Evolutionary conservation across 495 filamentous ascomycete species (phyloP).

Genomic region (Trichoderma virens): DNA sequence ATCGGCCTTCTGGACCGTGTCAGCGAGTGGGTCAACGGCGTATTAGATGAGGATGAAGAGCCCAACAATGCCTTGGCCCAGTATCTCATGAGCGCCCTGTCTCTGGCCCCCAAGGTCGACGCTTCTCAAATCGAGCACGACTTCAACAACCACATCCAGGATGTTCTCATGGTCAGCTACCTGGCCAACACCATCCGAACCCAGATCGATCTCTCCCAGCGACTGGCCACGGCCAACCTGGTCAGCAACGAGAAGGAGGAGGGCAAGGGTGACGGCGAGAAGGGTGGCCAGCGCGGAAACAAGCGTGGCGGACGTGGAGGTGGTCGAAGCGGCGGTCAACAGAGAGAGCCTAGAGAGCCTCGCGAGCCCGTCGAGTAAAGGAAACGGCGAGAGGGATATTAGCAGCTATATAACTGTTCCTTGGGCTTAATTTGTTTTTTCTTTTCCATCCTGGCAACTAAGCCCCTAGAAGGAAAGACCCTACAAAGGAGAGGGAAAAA

Average conservation of each 20-base stretch:
- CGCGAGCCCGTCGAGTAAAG: constrained; percentile 25
- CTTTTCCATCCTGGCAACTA: background rate
- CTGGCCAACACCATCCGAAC: constrained; percentile 97
- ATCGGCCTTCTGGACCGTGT: constrained; percentile 84
- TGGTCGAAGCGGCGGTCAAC: constrained; percentile 32
- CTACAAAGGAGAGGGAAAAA: background rate
- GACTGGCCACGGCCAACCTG: constrained; percentile 77
- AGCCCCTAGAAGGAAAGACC: background rate
- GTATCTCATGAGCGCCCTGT: constrained; percentile 85
- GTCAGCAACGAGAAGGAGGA: constrained; percentile 51
- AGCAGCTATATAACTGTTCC: background rate
- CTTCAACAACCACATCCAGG: constrained; percentile 99
- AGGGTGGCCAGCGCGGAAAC: constrained; percentile 30
- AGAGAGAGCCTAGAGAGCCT: constrained; percentile 24
- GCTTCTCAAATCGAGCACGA: constrained; percentile 82
- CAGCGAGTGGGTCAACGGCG: constrained; percentile 76
- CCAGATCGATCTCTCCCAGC: constrained; percentile 95
- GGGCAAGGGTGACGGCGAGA: constrained; percentile 35
- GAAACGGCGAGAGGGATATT: background rate
- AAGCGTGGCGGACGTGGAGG: constrained; percentile 33
- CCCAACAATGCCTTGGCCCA: constrained; percentile 83
- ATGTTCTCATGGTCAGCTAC: constrained; percentile 94
- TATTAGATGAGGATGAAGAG: constrained; percentile 55
- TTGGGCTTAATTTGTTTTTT: background rate
- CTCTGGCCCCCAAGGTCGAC: constrained; percentile 89